Conservation (phyloP, 192 early-diverging fungal species). For the Dissophora ornata region DNA sequence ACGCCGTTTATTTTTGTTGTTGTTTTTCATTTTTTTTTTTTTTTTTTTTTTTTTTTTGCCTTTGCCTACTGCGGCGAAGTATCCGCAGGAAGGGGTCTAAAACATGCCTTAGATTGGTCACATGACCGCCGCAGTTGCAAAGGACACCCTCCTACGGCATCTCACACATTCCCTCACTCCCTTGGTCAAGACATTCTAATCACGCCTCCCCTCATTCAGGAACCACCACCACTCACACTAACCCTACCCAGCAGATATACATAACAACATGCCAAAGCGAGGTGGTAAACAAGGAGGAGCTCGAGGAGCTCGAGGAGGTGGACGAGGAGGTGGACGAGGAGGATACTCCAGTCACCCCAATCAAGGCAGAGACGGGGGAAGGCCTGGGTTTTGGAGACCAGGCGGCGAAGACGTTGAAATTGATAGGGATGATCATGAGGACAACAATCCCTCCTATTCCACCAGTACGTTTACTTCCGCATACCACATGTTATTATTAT, state of each 20-base stretch:
- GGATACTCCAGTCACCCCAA: conserved; percentile 8
- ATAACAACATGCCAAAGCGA: conserved; percentile 29
- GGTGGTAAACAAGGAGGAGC: conserved; percentile 24
- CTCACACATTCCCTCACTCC: background rate
- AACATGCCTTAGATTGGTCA: too few relatives aligned
- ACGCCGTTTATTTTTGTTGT: too few relatives aligned
- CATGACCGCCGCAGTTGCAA: conserved; percentile 18
- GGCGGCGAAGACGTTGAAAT: background rate
- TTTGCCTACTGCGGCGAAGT: too few relatives aligned
- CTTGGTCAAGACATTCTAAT: background rate
- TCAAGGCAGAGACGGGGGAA: conserved; percentile 3
- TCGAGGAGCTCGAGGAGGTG: conserved; percentile 23
- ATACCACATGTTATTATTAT: too few relatives aligned
- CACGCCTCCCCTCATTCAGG: conserved; percentile 1
- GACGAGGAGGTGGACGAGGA: conserved; percentile 24
- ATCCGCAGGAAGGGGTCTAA: too few relatives aligned
- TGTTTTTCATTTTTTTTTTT: too few relatives aligned
- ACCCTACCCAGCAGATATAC: background rate
- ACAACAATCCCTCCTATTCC: background rate
- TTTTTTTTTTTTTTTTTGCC: too few relatives aligned
- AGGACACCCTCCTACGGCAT: background rate
- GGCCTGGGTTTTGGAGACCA: conserved; percentile 23
- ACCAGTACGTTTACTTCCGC: too few relatives aligned
- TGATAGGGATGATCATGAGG: background rate
- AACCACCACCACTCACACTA: background rate